These are phyloP conservation scores for Nemania bipapillata DNA, from an alignment of 2,329 filamentous ascomycete species.

Conservation along the genomic window DNA sequence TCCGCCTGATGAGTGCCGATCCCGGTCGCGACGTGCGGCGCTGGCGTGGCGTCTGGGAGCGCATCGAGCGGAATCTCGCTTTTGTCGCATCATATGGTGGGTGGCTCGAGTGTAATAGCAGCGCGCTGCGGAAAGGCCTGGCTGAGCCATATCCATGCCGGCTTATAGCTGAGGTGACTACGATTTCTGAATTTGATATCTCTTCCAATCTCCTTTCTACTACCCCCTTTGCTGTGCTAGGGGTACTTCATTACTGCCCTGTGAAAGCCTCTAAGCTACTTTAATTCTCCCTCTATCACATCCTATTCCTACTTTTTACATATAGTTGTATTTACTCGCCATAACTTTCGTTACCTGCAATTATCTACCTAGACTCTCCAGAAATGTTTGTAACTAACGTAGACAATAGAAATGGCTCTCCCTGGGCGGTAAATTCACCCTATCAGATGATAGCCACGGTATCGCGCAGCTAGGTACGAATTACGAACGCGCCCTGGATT, in stretches of 20 bases:
- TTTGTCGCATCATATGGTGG: constrained; percentile 78
- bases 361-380: neutral
- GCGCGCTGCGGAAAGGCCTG: constrained; percentile 87
- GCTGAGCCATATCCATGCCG: constrained; percentile 87
- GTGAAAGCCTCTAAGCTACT: neutral
- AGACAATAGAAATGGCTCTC: constrained; percentile 71
- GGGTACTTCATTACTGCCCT: too few relatives aligned
- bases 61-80: constrained; percentile 77
- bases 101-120: constrained; percentile 88
- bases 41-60: constrained; percentile 76
- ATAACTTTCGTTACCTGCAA: too few relatives aligned
- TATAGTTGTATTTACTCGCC: too few relatives aligned
- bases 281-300: neutral
- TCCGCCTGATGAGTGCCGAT: constrained; percentile 79
- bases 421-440: constrained; percentile 82
- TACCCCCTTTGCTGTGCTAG: neutral
- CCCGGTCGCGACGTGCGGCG: constrained; percentile 69
- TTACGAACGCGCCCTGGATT: constrained; percentile 76
- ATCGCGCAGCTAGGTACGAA: constrained; percentile 88
- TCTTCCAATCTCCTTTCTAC: constrained; percentile 9
- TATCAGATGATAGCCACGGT: constrained; percentile 95
- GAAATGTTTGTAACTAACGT: neutral
- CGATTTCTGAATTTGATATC: constrained; percentile 1
- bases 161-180: constrained; percentile 77
- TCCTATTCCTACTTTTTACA: too few relatives aligned